Evolutionary conservation across 805 yeast species (phyloP), one percentile per base, ranked within the genome.

Genomic region (Candida sphagnicola): DNA sequence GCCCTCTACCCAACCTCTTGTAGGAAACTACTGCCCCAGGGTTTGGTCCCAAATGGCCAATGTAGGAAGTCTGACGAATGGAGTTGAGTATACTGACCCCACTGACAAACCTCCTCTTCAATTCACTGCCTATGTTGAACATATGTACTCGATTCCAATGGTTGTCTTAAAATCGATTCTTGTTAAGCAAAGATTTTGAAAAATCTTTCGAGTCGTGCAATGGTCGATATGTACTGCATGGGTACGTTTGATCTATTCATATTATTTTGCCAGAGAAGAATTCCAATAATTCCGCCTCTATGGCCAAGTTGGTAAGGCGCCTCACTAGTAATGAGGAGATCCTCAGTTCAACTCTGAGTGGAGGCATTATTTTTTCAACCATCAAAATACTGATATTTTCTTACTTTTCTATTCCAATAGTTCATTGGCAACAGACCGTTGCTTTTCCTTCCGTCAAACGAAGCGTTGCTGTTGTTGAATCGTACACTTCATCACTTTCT

Each of bases 1-100:
- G 95, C 67, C 98, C 98, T 70, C 99, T 81, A 64, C 99, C 99
- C 10, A 91, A 72, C 61, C 96, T 75, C 56, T 81, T 85, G 54
- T 72, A 74, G 13, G 70, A 61, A 36, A 66, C 68, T 30, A 79
- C 80, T 0, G 91, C 78, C 33, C 82, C 80, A 29, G 70, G 70
- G 3, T 80, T 71, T 8, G 90, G 88, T 28, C 68, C 61, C 47
- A 84, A 67, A 19, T 57, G 59, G 2, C 85, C 78, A 46, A 84
- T 54, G 30, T 75, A 51, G 0, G 84, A 75, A 1, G 70, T 46
- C 4, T 62, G 45, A 48, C 77, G 72, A 14, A 43, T 18, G 8
- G 34, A 19, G n/a, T 15, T 33, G 6, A 44, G 38, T 3, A 43
- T 19, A 13, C 25, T 26, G 5, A 28, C 28, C 8, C 38, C 36